A percentile compares a stretch with the other conserved stretches of the same genome.
phyloP scores from a whole-genome alignment of 2,329 filamentous ascomycete genomes.

The Moelleriella libera region DNA sequence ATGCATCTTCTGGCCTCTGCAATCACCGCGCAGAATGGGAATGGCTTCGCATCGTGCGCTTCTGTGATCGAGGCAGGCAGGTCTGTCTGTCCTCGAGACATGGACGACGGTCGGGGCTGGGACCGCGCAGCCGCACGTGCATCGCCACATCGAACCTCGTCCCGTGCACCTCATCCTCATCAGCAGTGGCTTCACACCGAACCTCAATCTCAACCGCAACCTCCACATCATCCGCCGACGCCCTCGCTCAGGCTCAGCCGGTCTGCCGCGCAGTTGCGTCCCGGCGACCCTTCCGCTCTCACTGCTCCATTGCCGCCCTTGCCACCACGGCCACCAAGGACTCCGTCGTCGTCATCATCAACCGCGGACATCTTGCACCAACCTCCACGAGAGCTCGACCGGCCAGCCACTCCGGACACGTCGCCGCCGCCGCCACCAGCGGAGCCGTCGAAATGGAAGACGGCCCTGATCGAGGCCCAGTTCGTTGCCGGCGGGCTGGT shows the following conservation, averaged over 20 bases:
- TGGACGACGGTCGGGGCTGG: background rate
- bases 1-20: background rate
- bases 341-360: background rate
- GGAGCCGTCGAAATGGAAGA: conserved; percentile 25
- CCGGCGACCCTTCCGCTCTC: background rate
- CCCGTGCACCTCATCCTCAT: background rate
- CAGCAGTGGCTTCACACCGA: background rate
- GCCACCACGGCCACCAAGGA: background rate
- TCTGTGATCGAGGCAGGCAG: too few species aligned
- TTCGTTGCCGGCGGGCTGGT: conserved; percentile 54
- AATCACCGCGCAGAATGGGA: too few species aligned
- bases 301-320: background rate
- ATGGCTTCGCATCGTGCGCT: too few species aligned
- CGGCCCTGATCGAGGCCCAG: conserved; percentile 40
- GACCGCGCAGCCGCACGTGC: background rate
- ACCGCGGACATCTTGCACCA: background rate
- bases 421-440: background rate
- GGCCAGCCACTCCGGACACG: background rate
- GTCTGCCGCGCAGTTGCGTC: background rate
- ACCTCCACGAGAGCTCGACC: background rate
- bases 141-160: background rate
- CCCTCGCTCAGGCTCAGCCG: background rate
- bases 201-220: background rate
- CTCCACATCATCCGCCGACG: background rate
- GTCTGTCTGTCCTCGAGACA: background rate